Evolutionary conservation across 768 basidiomycete genomes (phyloP), one percentile per base, ranked within the genome.

Genomic region (Amanita pseudoporphyria): DNA sequence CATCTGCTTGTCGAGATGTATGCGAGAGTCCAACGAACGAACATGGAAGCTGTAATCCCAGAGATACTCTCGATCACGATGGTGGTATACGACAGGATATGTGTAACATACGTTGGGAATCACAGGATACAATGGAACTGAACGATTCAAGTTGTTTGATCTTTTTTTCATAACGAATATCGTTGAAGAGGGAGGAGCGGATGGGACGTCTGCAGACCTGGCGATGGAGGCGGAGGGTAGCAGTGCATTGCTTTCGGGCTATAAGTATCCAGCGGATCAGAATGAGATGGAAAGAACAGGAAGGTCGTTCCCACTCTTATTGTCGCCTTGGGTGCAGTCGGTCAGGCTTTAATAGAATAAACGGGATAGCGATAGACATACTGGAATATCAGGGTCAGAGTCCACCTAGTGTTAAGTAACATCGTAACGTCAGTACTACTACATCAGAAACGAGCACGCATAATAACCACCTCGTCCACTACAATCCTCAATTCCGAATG

Each of bases 1-100:
- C 78, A 53, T 80, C 76, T 0, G 77, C 74, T 6, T 64, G 58
- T 13, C 76, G 71, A 60, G 66, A 77, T 39, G 62, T 55, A 52
- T 62, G 50, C 1, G 52, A 47, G 18, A 63, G 63, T 2, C 73
- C 72, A 32, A 51, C 12, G 18, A 45, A 51, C 10, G 50, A n/a
- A n/a, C n/a, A n/a, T n/a, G n/a, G n/a, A n/a, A n/a, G n/a, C n/a
- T n/a, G n/a, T n/a, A n/a, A n/a, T n/a, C n/a, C n/a, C n/a, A n/a
- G n/a, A n/a, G n/a, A n/a, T n/a, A n/a, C n/a, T n/a, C n/a, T n/a
- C n/a, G 33, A 10, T 35, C 33, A 35, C 3, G 10, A 35, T n/a
- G 33, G 16, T n/a, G 33, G 16, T 12, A n/a, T n/a, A n/a, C n/a
- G n/a, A n/a, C n/a, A n/a, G n/a, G n/a, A n/a, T n/a, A n/a, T n/a